phyloP scores from a whole-genome alignment of 2,329 filamentous ascomycete species.

The Trichoderma afroharzianum region DNA sequence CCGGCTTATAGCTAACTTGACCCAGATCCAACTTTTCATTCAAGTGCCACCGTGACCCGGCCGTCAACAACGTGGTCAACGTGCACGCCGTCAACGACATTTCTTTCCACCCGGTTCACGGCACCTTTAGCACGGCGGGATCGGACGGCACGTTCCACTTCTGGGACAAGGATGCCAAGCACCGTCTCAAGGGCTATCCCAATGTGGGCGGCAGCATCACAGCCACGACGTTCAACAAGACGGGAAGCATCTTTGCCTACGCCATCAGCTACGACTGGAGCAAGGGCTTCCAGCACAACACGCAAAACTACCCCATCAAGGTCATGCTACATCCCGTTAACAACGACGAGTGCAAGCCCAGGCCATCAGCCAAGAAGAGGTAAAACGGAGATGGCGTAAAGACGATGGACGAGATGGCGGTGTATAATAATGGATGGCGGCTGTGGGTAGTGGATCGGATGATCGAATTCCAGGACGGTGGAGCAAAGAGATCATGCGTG shows the following conservation, averaged over 20 bases:
- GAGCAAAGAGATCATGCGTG: neutral
- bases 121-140: slow-evolving; percentile 97
- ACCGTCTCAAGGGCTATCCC: slow-evolving; percentile 84
- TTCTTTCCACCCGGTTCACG: slow-evolving; percentile 93
- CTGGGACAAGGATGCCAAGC: slow-evolving; percentile 91
- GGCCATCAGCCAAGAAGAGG: slow-evolving; percentile 58
- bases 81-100: slow-evolving; percentile 97
- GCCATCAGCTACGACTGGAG: slow-evolving; percentile 97
- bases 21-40: slow-evolving; percentile 89
- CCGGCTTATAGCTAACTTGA: neutral
- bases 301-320: slow-evolving; percentile 68
- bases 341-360: slow-evolving; percentile 58
- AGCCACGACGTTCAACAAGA: slow-evolving; percentile 85
- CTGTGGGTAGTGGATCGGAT: neutral
- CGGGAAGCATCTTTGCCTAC: slow-evolving; percentile 80
- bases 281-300: slow-evolving; percentile 90
- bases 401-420: neutral
- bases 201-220: slow-evolving; percentile 82
- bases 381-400: slow-evolving; percentile 30
- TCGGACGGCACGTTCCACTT: slow-evolving; percentile 96
- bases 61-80: slow-evolving; percentile 72
- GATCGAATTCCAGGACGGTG: neutral
- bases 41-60: slow-evolving; percentile 91
- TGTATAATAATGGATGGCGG: slow-evolving; percentile 1
- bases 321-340: slow-evolving; percentile 79